Conservation (phyloP, 2,329 filamentous ascomycete genomes). For the Ophiocordyceps camponoti-rufipedis region DNA sequence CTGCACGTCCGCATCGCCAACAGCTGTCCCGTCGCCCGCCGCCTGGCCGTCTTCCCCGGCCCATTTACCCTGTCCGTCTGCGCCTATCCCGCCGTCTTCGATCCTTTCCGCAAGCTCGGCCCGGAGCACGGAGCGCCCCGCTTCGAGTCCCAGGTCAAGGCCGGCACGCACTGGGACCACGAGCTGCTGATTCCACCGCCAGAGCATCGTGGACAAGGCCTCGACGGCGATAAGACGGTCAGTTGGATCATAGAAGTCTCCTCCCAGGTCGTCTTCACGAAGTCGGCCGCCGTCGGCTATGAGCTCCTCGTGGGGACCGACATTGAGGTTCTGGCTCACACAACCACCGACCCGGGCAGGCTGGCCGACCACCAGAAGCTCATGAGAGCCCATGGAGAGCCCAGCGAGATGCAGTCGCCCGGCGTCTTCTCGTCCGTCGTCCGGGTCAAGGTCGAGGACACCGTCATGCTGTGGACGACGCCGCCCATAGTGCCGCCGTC, state of each 20-base stretch:
- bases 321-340: slow-evolving; percentile 59
- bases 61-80: slow-evolving; percentile 83
- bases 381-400: slow-evolving; percentile 31
- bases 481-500: slow-evolving; percentile 28
- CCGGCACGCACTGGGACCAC: slow-evolving; percentile 72
- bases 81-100: slow-evolving; percentile 67
- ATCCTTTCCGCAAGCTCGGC: slow-evolving; percentile 63
- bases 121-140: slow-evolving; percentile 63
- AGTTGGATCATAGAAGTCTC: slow-evolving; percentile 85
- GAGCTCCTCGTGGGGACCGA: slow-evolving; percentile 77
- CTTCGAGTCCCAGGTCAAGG: slow-evolving; percentile 93
- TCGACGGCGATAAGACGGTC: slow-evolving; percentile 27
- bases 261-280: slow-evolving; percentile 88
- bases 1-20: slow-evolving; percentile 84
- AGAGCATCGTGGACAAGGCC: slow-evolving; percentile 24
- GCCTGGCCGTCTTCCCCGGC: slow-evolving; percentile 90
- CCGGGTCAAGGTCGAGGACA: slow-evolving; percentile 68
- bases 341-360: slow-evolving; percentile 41
- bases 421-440: slow-evolving; percentile 78
- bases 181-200: slow-evolving; percentile 53
- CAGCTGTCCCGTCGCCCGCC: slow-evolving; percentile 76
- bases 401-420: slow-evolving; percentile 39
- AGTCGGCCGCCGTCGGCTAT: slow-evolving; percentile 70
- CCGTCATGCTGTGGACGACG: slow-evolving; percentile 80
- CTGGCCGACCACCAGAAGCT: slow-evolving; percentile 61